phyloP scores from a whole-genome alignment of 352 stramenopile species.

The Phytopythium oedochilum region DNA sequence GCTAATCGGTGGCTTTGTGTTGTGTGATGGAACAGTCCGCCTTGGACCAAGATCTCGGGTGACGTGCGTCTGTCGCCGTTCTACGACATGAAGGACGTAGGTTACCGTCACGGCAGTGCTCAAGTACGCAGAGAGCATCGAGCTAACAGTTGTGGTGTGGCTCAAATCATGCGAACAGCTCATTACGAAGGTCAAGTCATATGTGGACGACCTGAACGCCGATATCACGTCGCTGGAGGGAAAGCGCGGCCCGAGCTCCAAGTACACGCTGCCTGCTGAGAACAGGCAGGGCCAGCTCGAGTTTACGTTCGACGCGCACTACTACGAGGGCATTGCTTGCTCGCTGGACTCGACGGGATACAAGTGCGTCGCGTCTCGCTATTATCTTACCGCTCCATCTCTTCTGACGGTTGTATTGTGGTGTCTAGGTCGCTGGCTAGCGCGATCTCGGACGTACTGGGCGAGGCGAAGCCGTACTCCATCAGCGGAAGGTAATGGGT shows the following conservation, averaged over 20 bases:
- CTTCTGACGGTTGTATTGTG: constrained; percentile 54
- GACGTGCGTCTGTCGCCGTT: constrained; percentile 90
- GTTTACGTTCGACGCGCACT: constrained; percentile 70
- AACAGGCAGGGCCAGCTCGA: constrained; percentile 78
- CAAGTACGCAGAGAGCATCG: too few species aligned
- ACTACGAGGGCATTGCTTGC: constrained; percentile 88
- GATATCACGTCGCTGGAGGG: constrained; percentile 70
- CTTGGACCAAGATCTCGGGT: constrained; percentile 85
- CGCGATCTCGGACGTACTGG: constrained; percentile 71
- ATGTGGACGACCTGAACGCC: constrained; percentile 84
- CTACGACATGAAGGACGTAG: constrained; percentile 85
- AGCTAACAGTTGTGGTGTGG: too few species aligned
- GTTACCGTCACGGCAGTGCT: too few species aligned
- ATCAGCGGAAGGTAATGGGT: constrained; percentile 83
- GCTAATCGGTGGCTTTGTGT: background rate
- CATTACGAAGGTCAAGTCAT: constrained; percentile 53
- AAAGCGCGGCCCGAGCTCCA: constrained; percentile 79
- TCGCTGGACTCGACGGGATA: constrained; percentile 85
- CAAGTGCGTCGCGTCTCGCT: constrained; percentile 23
- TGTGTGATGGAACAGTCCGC: constrained; percentile 39
- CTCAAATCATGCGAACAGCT: constrained; percentile 17
- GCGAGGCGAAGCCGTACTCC: constrained; percentile 84
- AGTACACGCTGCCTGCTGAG: constrained; percentile 85
- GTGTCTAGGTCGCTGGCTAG: constrained; percentile 48
- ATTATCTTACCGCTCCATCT: constrained; percentile 1